These are phyloP conservation scores for Skeletonema marinoi DNA, from an alignment of 108 stramenopile species.

Conservation along the genomic window DNA sequence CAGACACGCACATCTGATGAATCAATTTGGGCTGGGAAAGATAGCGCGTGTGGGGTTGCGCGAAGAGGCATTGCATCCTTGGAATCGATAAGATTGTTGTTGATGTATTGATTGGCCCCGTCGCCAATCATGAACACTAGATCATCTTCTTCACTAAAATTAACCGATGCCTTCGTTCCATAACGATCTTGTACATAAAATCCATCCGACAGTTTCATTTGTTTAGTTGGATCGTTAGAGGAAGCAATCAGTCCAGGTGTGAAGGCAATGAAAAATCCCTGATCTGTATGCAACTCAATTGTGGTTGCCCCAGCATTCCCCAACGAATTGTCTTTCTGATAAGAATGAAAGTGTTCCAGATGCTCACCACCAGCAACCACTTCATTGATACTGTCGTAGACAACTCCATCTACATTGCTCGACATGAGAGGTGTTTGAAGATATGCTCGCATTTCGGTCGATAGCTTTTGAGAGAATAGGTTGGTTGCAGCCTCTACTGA, in stretches of 20 bases:
- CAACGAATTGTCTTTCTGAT: constrained; percentile 16
- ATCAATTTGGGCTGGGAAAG: not conserved
- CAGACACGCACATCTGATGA: constrained; percentile 48
- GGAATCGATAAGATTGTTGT: constrained; percentile 8
- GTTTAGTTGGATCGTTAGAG: constrained; percentile 5
- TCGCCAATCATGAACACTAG: constrained; percentile 70
- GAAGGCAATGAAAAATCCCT: constrained; percentile 66
- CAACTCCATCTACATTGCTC: not conserved
- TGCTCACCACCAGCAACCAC: constrained; percentile 59
- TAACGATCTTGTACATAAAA: constrained; percentile 18
- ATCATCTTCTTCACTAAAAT: constrained; percentile 53
- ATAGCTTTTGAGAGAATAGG: not conserved
- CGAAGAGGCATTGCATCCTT: constrained; percentile 28
- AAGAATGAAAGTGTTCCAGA: constrained; percentile 77
- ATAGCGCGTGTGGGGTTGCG: constrained; percentile 56
- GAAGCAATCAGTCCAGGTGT: constrained; percentile 46
- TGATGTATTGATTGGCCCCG: constrained; percentile 68
- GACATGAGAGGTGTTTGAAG: constrained; percentile 13
- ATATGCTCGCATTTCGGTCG: not conserved
- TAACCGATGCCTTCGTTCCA: constrained; percentile 14
- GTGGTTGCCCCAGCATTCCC: not conserved
- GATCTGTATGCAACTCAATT: constrained; percentile 71
- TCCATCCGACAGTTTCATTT: not conserved
- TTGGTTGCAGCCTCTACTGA: no score
- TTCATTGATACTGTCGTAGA: constrained; percentile 31